A percentile compares a stretch with the other conserved stretches of the same genome.
Conservation (phyloP, 352 stramenopile genomes). For the Blastocystis sp. region DNA sequence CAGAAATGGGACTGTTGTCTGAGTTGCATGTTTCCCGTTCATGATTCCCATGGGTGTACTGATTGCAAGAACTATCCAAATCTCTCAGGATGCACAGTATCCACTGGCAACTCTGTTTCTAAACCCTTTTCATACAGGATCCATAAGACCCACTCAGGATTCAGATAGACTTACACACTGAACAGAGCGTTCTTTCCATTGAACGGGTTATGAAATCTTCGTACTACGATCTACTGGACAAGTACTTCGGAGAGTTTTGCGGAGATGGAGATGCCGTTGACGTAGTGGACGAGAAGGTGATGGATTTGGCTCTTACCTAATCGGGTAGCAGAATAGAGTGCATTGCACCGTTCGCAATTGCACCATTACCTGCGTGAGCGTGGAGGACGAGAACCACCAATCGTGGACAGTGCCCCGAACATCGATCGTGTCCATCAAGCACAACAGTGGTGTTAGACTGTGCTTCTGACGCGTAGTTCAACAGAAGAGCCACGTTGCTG, state of each 20-base stretch:
- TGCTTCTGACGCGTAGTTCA: slow-evolving; percentile 38
- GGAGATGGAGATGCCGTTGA: slow-evolving; percentile 42
- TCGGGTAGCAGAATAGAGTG: background rate
- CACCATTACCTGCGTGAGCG: slow-evolving; percentile 35
- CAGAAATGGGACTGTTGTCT: too few species aligned
- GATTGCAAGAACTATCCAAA: too few species aligned
- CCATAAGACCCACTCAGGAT: too few species aligned
- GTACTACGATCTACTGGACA: slow-evolving; percentile 59
- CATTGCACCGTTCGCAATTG: slow-evolving; percentile 15
- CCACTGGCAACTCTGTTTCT: too few species aligned
- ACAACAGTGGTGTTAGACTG: slow-evolving; percentile 6
- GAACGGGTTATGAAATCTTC: slow-evolving; percentile 42
- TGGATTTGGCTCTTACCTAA: background rate
- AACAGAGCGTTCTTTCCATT: background rate
- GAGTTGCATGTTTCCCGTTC: too few species aligned
- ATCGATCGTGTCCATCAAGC: slow-evolving; percentile 46
- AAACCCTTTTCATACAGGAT: too few species aligned
- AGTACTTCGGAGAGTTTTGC: slow-evolving; percentile 55
- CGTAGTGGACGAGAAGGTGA: slow-evolving; percentile 22
- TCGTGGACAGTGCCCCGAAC: slow-evolving; percentile 42
- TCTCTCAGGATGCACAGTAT: too few species aligned
- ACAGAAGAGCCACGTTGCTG: slow-evolving; percentile 47
- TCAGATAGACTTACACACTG: too few species aligned
- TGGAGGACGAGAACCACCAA: background rate
- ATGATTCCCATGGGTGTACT: too few species aligned